Percentiles rank a stretch among this genome's conserved stretches.
These are phyloP conservation scores for Xylaria sp. DNA, from an alignment of 2,329 filamentous ascomycete genomes.

Conservation along the genomic window DNA sequence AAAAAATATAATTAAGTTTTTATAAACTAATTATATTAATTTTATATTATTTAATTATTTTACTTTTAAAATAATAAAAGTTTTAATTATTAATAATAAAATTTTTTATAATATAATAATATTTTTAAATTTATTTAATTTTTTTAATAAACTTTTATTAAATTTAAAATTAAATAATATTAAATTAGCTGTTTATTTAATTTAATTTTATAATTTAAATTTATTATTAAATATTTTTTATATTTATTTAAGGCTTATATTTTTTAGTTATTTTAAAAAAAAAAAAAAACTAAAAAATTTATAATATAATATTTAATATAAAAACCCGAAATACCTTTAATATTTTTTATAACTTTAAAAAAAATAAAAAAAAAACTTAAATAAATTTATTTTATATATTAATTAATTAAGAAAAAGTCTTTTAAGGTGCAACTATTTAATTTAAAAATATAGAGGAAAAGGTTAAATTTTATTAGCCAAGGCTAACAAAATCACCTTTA, in stretches of 20 bases:
- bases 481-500: too few species aligned
- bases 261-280: too few species aligned
- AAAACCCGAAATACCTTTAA: neutral
- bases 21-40: neutral
- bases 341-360: constrained; percentile 2
- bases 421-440: too few species aligned
- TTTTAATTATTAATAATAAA: neutral
- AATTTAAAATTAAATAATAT: neutral
- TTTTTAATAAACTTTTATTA: neutral
- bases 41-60: neutral
- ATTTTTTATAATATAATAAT: neutral
- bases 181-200: too few species aligned
- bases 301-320: too few species aligned
- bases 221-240: neutral
- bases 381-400: neutral
- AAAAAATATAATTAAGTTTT: neutral
- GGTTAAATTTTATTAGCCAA: too few species aligned
- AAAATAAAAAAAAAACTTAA: neutral
- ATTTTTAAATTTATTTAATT: neutral
- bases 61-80: neutral
- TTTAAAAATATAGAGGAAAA: too few species aligned
- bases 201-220: too few species aligned
- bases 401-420: too few species aligned
- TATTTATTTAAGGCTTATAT: constrained; percentile 1
- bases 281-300: too few species aligned